Conservation (phyloP, 1,139 yeast species). For the Blastobotrys aristatus region DNA sequence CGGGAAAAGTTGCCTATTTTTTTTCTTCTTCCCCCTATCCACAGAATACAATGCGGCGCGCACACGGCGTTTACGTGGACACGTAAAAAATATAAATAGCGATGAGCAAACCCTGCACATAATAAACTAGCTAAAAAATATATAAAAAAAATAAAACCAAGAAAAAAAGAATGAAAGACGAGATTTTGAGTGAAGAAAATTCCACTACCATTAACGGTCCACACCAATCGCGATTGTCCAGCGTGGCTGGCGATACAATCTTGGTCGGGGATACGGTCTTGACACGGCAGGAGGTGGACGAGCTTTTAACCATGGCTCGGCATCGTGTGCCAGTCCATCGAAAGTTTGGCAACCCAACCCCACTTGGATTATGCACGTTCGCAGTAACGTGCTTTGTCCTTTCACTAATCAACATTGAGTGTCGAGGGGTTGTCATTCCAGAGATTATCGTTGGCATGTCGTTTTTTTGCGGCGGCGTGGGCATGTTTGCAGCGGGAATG, state of each 20-base stretch:
- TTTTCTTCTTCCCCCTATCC: no score
- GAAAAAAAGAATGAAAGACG: no score
- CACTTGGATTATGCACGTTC: constrained; percentile 77
- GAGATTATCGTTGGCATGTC: constrained; percentile 69
- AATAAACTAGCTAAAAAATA: no score
- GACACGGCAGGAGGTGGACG: constrained; percentile 51
- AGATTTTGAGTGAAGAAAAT: no score
- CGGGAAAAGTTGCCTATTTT: no score
- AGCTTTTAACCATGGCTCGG: constrained; percentile 67
- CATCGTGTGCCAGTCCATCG: constrained; percentile 36
- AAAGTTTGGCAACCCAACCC: constrained; percentile 55
- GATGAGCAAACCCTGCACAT: no score
- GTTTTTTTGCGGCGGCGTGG: constrained; percentile 75
- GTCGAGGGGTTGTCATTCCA: constrained; percentile 50
- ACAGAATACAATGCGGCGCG: no score
- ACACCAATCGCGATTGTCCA: constrained; percentile 19
- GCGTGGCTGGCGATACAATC: constrained; percentile 50
- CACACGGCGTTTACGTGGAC: no score
- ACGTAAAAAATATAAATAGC: no score
- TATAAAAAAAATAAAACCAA: no score
- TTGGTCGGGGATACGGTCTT: constrained; percentile 71
- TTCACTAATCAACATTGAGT: constrained; percentile 57
- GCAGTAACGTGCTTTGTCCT: constrained; percentile 82
- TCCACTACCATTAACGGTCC: constrained; percentile 14
- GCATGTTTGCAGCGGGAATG: constrained; percentile 71